These are phyloP conservation scores for Corniculantispora saksenae DNA, from an alignment of 2,329 filamentous ascomycete species.

Conservation along the genomic window DNA sequence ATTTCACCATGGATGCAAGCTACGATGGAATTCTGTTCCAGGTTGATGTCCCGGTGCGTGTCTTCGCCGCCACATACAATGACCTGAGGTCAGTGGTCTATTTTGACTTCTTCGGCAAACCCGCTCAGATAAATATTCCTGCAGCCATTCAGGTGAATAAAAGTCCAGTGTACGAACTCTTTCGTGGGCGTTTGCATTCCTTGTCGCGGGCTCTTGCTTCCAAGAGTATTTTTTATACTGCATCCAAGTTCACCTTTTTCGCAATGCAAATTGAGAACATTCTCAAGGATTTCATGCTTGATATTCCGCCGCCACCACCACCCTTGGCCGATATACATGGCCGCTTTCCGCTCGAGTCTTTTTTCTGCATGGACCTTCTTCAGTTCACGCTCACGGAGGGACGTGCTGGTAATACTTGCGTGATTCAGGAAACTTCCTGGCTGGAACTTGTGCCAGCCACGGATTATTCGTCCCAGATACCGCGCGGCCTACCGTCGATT, in stretches of 20 bases:
- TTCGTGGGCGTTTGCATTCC: not conserved
- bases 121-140: not conserved
- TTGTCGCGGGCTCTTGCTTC: not conserved
- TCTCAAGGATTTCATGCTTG: not conserved
- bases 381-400: not conserved
- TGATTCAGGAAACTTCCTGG: not conserved
- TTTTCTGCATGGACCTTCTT: not conserved
- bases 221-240: not conserved
- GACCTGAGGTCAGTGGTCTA: not conserved
- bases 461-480: not conserved
- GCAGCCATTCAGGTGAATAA: not conserved
- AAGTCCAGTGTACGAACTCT: not conserved
- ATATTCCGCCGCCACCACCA: not conserved
- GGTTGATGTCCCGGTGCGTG: not conserved
- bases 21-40: not conserved
- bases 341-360: not conserved
- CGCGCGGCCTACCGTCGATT: not conserved
- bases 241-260: not conserved
- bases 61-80: not conserved
- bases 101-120: conserved; percentile 5
- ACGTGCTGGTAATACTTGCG: not conserved
- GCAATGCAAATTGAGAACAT: conserved; percentile 5
- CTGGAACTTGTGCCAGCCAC: not conserved
- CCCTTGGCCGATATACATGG: not conserved
- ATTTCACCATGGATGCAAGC: not conserved